Percentiles rank a stretch among this genome's conserved stretches.
phyloP scores from a whole-genome alignment of 2,329 filamentous ascomycete species.

The Beauveria varroae region DNA sequence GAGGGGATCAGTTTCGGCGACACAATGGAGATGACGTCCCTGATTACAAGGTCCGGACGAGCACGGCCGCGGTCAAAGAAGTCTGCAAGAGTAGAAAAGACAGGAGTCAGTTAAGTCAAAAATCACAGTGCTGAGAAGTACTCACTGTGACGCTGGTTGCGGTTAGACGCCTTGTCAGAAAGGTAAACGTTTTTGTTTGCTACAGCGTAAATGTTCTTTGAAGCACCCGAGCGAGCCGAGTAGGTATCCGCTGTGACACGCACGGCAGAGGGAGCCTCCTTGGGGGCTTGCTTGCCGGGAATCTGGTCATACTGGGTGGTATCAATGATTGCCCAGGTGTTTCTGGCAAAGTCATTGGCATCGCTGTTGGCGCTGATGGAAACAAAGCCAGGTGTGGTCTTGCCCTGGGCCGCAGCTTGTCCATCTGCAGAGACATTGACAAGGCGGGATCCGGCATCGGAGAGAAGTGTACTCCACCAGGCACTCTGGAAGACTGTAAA shows the following conservation, averaged over 20 bases:
- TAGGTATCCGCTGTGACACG: not conserved
- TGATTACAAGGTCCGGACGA: slow-evolving; percentile 5
- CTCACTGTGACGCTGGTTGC: slow-evolving; percentile 11
- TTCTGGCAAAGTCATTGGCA: not conserved
- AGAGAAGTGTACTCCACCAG: slow-evolving; percentile 4
- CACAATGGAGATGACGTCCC: slow-evolving; percentile 2
- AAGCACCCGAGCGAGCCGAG: not conserved
- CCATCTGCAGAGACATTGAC: slow-evolving; percentile 1
- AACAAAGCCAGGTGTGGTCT: not conserved
- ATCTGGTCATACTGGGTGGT: slow-evolving; percentile 12
- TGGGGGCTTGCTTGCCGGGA: slow-evolving; percentile 1
- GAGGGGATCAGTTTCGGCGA: not conserved
- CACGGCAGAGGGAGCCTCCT: not conserved
- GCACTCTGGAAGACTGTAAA: slow-evolving; percentile 10
- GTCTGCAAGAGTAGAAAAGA: not conserved
- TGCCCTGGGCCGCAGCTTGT: not conserved
- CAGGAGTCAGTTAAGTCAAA: not conserved
- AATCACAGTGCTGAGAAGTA: not conserved
- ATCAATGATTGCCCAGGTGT: slow-evolving; percentile 11
- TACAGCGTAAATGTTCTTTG: not conserved
- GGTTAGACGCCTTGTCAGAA: slow-evolving; percentile 8
- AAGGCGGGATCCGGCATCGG: slow-evolving; percentile 6
- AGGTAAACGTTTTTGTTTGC: slow-evolving; percentile 10
- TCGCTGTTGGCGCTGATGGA: not conserved
- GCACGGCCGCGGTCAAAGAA: slow-evolving; percentile 10